These are phyloP conservation scores for Populus simonii DNA, from an alignment of 345 rosid species.

Conservation along the genomic window DNA sequence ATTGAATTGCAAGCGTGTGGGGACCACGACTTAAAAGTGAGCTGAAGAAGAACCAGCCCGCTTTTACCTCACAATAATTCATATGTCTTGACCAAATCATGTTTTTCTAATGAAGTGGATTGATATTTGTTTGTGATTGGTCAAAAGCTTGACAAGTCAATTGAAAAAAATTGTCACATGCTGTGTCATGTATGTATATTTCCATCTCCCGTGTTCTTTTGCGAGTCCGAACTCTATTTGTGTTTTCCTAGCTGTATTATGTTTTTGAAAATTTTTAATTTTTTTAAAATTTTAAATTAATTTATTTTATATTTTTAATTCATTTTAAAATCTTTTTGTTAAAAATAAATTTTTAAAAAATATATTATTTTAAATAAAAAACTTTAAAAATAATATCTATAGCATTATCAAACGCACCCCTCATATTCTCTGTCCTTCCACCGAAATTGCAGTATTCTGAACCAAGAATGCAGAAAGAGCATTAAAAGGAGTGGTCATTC, in stretches of 20 bases:
- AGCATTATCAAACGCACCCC: no score
- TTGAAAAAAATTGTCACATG: not conserved
- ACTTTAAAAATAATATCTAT: no score
- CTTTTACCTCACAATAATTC: not conserved
- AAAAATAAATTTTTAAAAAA: no score
- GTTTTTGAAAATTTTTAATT: no score
- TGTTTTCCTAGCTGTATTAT: no score
- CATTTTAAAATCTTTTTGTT: no score
- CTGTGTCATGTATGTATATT: not conserved
- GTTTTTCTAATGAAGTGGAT: not conserved
- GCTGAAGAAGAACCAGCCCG: not conserved
- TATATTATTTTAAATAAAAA: no score
- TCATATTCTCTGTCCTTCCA: not conserved
- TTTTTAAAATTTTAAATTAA: no score
- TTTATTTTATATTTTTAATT: no score
- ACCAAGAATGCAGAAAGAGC: no score
- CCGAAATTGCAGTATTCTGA: not conserved
- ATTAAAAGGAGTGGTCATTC: not conserved
- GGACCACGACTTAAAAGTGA: not conserved
- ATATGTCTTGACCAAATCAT: not conserved
- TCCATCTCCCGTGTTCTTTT: not conserved
- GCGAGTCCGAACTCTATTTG: not conserved
- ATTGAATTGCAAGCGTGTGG: constrained; percentile 28
- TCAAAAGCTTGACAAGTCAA: not conserved
- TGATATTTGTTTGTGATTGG: not conserved